phyloP scores from a whole-genome alignment of 2,329 filamentous ascomycete genomes.

The Aspergillus pseudoviridinutans region DNA sequence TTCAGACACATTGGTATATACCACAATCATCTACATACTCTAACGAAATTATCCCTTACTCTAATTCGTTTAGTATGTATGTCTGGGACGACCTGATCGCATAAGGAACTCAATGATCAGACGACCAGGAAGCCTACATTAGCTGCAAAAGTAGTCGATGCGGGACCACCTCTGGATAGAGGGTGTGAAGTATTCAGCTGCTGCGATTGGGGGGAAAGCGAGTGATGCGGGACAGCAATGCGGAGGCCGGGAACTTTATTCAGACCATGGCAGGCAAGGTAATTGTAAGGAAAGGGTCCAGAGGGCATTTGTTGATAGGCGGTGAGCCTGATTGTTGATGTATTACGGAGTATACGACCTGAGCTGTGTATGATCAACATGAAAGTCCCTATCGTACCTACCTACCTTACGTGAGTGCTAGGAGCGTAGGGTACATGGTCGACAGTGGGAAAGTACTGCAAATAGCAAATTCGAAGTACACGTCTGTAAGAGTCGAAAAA shows the following conservation, averaged over 20 bases:
- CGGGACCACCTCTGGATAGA: not conserved
- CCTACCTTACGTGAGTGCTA: not conserved
- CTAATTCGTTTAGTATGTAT: not conserved
- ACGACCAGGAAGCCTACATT: not conserved
- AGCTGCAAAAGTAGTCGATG: not conserved
- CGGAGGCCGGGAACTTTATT: not conserved
- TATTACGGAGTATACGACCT: not conserved
- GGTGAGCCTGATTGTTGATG: slow-evolving; percentile 8
- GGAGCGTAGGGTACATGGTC: not conserved
- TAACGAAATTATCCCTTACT: not conserved
- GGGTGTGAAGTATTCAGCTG: slow-evolving; percentile 6
- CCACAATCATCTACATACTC: not conserved
- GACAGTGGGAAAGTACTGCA: not conserved
- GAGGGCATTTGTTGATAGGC: slow-evolving; percentile 6
- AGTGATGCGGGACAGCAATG: not conserved
- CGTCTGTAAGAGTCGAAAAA: not conserved
- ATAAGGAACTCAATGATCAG: not conserved
- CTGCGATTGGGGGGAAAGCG: slow-evolving; percentile 6
- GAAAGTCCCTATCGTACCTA: too few relatives aligned
- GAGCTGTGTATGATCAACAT: too few relatives aligned
- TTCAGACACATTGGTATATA: too few relatives aligned
- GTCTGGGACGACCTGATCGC: not conserved
- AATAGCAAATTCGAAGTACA: not conserved
- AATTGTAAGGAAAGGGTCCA: not conserved
- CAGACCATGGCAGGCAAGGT: not conserved